phyloP scores from a whole-genome alignment of 371 early-diverging fungal genomes.

The Mortierella sp. region DNA sequence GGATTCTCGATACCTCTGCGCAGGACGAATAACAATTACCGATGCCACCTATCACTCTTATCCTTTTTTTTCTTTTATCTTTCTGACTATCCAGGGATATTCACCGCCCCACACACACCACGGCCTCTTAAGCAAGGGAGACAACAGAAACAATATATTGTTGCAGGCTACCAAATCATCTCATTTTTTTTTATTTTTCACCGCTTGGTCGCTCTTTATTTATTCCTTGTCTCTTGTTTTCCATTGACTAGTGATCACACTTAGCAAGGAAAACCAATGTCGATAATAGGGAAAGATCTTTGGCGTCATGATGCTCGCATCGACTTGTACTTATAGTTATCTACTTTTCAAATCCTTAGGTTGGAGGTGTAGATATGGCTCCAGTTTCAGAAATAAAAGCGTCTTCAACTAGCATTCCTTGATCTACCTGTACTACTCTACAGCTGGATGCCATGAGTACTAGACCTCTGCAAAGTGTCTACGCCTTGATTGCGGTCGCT shows the following conservation, averaged over 20 bases:
- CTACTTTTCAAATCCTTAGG: background rate
- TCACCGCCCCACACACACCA: background rate
- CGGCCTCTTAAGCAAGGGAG: conserved; percentile 7
- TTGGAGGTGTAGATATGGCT: conserved; percentile 1
- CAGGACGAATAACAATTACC: conserved; percentile 2
- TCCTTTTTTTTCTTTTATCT: conserved; percentile 10
- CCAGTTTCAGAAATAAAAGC: conserved; percentile 1
- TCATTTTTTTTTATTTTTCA: background rate
- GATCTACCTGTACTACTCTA: no score
- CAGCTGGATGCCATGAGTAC: conserved; percentile 5
- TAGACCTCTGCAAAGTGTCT: conserved; percentile 10
- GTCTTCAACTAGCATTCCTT: no score
- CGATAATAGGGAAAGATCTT: conserved; percentile 7
- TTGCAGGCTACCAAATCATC: conserved; percentile 4
- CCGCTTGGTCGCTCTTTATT: conserved; percentile 15
- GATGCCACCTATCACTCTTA: conserved; percentile 1
- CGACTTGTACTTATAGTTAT: conserved; percentile 3
- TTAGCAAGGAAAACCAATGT: conserved; percentile 20
- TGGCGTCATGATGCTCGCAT: conserved; percentile 2
- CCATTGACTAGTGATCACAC: conserved; percentile 22
- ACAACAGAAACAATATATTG: conserved; percentile 2
- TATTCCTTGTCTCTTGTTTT: conserved; percentile 20
- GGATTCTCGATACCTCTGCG: background rate
- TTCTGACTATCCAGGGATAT: background rate
- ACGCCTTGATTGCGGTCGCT: background rate